Conservation (phyloP, 345 rosid species). For the Rhizophora mangle region DNA sequence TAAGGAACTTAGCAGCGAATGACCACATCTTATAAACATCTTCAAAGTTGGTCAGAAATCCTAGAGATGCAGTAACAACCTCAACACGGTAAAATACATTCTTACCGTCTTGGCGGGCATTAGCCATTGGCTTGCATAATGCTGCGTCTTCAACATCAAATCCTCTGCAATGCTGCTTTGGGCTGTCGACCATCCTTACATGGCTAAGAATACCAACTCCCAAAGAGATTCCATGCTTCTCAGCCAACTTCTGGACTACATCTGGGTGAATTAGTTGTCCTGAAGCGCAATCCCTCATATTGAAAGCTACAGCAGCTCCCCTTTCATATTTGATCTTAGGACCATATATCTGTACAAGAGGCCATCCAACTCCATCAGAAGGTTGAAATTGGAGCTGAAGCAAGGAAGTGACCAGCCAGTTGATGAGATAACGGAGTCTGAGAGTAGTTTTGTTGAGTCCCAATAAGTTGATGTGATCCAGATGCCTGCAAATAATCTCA, state of each 20-base stretch:
- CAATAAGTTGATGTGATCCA: constrained; percentile 68
- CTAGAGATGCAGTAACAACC: constrained; percentile 67
- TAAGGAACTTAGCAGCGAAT: constrained; percentile 54
- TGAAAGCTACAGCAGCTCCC: constrained; percentile 66
- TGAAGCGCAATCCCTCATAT: constrained; percentile 36
- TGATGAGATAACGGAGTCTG: constrained; percentile 65
- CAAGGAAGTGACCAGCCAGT: constrained; percentile 85
- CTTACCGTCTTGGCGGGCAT: constrained; percentile 37
- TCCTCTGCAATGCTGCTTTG: constrained; percentile 42
- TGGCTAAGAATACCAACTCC: constrained; percentile 62
- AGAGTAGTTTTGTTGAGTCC: constrained; percentile 80
- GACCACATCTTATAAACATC: constrained; percentile 69
- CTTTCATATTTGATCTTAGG: constrained; percentile 73
- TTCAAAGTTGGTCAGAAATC: constrained; percentile 67
- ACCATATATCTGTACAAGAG: constrained; percentile 64
- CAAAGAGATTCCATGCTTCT: constrained; percentile 53
- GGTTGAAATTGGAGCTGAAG: constrained; percentile 62
- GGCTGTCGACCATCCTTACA: constrained; percentile 44
- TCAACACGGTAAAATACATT: constrained; percentile 45
- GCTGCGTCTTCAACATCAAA: constrained; percentile 41
- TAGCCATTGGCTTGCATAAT: constrained; percentile 52
- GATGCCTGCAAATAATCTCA: constrained; percentile 66
- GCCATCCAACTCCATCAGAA: constrained; percentile 38
- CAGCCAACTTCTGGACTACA: constrained; percentile 58
- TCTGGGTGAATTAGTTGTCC: constrained; percentile 51